A percentile compares a stretch with the other conserved stretches of the same genome.
Evolutionary conservation across 1,284 basidiomycete genomes (phyloP).

Genomic region (Stygiomarasmius scandens): DNA sequence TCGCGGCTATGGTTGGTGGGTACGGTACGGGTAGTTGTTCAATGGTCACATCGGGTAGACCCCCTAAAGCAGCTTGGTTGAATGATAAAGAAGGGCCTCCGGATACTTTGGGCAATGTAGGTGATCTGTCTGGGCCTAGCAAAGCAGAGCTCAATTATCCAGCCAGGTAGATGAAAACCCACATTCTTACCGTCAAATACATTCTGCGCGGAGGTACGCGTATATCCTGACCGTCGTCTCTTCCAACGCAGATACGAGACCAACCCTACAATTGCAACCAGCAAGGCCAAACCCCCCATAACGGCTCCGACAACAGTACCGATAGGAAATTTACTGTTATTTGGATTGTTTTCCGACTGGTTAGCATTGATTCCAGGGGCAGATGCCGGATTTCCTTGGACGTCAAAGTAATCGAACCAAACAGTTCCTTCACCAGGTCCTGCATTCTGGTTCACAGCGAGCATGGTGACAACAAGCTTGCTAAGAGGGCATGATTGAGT

Average conservation of each 20-base stretch:
- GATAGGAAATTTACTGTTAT: conserved; percentile 5
- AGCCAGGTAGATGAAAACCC: not conserved
- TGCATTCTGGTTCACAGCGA: conserved; percentile 24
- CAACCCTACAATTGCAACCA: conserved; percentile 6
- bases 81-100: too few species aligned
- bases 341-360: too few species aligned
- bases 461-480: conserved; percentile 32
- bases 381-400: conserved; percentile 23
- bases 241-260: conserved; percentile 4
- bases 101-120: too few species aligned
- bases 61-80: too few species aligned
- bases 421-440: conserved; percentile 29
- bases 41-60: too few species aligned
- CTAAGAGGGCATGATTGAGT: conserved; percentile 17
- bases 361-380: not conserved
- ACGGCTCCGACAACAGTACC: conserved; percentile 29
- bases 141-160: not conserved
- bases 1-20: too few species aligned
- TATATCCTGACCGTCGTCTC: too few species aligned
- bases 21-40: too few species aligned
- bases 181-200: too few species aligned
- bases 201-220: too few species aligned
- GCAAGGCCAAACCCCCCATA: conserved; percentile 24
- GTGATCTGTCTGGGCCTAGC: too few species aligned
- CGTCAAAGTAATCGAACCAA: conserved; percentile 39